These are phyloP conservation scores for Turnera subulata DNA, from an alignment of 345 rosid genomes.

Conservation along the genomic window DNA sequence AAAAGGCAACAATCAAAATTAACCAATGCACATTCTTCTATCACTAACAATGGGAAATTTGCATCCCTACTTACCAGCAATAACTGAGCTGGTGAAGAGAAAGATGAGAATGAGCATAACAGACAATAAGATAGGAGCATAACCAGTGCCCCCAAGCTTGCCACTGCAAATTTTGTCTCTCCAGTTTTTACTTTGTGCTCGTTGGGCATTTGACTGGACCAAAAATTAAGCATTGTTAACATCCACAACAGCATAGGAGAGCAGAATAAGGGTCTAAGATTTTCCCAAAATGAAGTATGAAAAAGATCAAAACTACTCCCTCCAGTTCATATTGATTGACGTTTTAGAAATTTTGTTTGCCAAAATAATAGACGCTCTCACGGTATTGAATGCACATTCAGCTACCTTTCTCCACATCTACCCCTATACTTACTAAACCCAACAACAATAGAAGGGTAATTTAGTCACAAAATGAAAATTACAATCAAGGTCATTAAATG, in stretches of 20 bases:
- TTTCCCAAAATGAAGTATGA: background rate
- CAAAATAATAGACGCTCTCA: no score
- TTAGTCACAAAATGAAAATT: no score
- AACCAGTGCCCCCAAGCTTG: slow-evolving; percentile 53
- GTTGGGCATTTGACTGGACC: slow-evolving; percentile 59
- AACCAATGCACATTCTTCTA: background rate
- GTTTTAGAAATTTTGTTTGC: no score
- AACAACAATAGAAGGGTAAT: no score
- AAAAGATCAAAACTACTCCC: background rate
- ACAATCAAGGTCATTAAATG: no score
- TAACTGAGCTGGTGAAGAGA: slow-evolving; percentile 72
- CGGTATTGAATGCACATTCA: no score
- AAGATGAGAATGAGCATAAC: slow-evolving; percentile 40
- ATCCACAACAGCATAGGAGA: no score
- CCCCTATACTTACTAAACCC: no score
- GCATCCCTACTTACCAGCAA: slow-evolving; percentile 44
- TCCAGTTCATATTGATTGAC: no score
- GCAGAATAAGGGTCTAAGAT: background rate
- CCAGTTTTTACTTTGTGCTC: slow-evolving; percentile 33
- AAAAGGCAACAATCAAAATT: slow-evolving; percentile 23
- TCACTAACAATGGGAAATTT: background rate
- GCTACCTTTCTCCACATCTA: no score
- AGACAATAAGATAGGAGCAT: slow-evolving; percentile 67
- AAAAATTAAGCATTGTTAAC: background rate
- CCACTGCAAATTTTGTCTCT: slow-evolving; percentile 46